Percentiles rank a stretch among this genome's conserved stretches.
These are phyloP conservation scores for Platanthera guangdongensis DNA, from an alignment of 106 monocot species.

Conservation along the genomic window DNA sequence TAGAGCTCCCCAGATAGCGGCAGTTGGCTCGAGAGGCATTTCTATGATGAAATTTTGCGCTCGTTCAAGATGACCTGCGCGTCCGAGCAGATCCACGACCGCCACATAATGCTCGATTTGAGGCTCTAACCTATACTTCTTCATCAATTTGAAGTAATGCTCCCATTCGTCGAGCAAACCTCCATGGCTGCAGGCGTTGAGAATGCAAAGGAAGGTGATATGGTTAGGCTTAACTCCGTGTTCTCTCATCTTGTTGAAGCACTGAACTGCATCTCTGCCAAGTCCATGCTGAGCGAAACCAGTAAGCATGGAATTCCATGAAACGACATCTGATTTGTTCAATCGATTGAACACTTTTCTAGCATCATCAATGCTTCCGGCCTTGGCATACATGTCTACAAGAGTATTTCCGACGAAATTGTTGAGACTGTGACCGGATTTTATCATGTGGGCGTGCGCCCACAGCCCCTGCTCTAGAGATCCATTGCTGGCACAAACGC, in stretches of 20 bases:
- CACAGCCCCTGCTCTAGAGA: constrained; percentile 19
- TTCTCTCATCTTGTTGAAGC: constrained; percentile 12
- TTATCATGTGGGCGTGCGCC: constrained; percentile 18
- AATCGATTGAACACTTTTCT: constrained; percentile 15
- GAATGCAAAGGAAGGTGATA: constrained; percentile 15
- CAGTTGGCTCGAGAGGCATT: constrained; percentile 16
- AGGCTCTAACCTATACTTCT: constrained; percentile 15
- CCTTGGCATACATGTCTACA: constrained; percentile 24
- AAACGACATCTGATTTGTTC: constrained; percentile 13
- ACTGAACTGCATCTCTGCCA: neutral
- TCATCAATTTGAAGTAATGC: constrained; percentile 11
- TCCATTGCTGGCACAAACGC: constrained; percentile 16
- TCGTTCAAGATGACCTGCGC: constrained; percentile 18
- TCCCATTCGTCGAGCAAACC: constrained; percentile 9
- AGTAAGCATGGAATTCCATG: constrained; percentile 19
- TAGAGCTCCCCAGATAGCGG: constrained; percentile 17
- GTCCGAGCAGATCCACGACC: constrained; percentile 19
- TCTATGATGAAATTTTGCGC: constrained; percentile 4
- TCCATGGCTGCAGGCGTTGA: constrained; percentile 25
- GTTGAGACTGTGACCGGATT: neutral
- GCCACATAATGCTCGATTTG: constrained; percentile 20
- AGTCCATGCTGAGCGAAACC: constrained; percentile 17
- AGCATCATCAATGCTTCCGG: constrained; percentile 26
- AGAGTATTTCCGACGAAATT: constrained; percentile 12
- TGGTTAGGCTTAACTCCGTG: constrained; percentile 10